Evolutionary conservation across 164 flowering plant genomes (phyloP).

Genomic region (Vitis cinerea): DNA sequence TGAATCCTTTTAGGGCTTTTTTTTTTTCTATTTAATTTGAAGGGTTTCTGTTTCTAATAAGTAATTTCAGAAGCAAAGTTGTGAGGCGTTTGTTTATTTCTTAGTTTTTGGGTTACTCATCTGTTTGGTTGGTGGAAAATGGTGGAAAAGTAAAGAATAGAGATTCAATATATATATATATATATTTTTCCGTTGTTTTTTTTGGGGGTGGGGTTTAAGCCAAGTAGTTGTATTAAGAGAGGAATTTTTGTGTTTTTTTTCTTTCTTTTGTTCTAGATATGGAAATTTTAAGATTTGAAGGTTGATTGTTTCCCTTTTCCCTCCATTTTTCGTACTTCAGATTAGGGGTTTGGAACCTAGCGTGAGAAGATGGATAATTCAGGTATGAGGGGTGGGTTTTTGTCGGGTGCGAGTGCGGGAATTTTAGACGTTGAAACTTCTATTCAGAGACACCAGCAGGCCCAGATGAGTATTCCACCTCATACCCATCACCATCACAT

Average conservation of each 20-base stretch:
- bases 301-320: not conserved
- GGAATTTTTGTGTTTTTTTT: not conserved
- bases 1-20: too few species aligned
- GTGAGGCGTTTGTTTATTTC: not conserved
- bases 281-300: not conserved
- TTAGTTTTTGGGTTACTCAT: not conserved
- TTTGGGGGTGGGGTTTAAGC: not conserved
- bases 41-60: too few species aligned
- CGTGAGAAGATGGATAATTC: constrained; percentile 37
- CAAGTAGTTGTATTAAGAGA: too few species aligned
- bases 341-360: not conserved
- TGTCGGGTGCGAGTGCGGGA: constrained; percentile 39
- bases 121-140: constrained; percentile 3
- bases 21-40: too few species aligned
- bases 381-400: constrained; percentile 39
- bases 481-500: constrained; percentile 26
- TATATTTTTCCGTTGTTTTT: too few species aligned
- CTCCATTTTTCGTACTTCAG: not conserved
- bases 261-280: not conserved
- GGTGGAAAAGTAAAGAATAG: not conserved
- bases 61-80: too few species aligned
- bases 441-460: constrained; percentile 30
- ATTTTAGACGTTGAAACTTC: constrained; percentile 42
- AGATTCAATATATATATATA: too few species aligned
- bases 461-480: constrained; percentile 22